Evolutionary conservation across 169 alveolate genomes (phyloP).

Genomic region (Plasmodium knowlesi): DNA sequence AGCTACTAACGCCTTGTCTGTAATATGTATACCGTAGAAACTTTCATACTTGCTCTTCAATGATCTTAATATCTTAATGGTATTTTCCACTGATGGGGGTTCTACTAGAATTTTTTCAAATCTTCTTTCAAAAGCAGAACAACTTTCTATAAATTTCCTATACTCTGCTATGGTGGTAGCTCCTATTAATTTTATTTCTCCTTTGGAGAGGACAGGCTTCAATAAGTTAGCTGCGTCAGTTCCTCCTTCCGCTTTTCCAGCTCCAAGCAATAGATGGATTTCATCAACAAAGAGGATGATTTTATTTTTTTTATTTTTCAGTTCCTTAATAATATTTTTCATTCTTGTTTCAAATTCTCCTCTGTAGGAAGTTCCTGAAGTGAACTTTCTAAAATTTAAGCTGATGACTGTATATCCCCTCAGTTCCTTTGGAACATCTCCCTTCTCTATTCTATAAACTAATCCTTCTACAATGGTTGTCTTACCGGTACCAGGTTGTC

Average conservation of each 20-base stretch:
- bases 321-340: slow-evolving; percentile 71
- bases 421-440: slow-evolving; percentile 70
- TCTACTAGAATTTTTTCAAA: slow-evolving; percentile 75
- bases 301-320: slow-evolving; percentile 71
- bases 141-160: slow-evolving; percentile 75
- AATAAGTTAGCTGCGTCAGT: slow-evolving; percentile 76
- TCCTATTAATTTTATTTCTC: slow-evolving; percentile 77
- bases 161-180: slow-evolving; percentile 79
- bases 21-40: slow-evolving; percentile 67
- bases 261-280: slow-evolving; percentile 76
- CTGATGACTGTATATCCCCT: slow-evolving; percentile 67
- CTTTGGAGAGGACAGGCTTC: slow-evolving; percentile 78
- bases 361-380: slow-evolving; percentile 74
- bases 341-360: slow-evolving; percentile 76
- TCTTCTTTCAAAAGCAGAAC: slow-evolving; percentile 80
- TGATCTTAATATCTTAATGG: slow-evolving; percentile 76
- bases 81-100: slow-evolving; percentile 72
- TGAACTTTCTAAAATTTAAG: slow-evolving; percentile 64
- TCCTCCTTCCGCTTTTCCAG: slow-evolving; percentile 78
- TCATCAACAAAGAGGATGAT: slow-evolving; percentile 79
- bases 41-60: slow-evolving; percentile 70
- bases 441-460: slow-evolving; percentile 70
- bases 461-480: slow-evolving; percentile 74
- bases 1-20: slow-evolving; percentile 78
- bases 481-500: slow-evolving; percentile 75